Evolutionary conservation across 179 eudicot species (phyloP), one percentile per base, ranked within the genome.

Genomic region (Patellifolia procumbens): DNA sequence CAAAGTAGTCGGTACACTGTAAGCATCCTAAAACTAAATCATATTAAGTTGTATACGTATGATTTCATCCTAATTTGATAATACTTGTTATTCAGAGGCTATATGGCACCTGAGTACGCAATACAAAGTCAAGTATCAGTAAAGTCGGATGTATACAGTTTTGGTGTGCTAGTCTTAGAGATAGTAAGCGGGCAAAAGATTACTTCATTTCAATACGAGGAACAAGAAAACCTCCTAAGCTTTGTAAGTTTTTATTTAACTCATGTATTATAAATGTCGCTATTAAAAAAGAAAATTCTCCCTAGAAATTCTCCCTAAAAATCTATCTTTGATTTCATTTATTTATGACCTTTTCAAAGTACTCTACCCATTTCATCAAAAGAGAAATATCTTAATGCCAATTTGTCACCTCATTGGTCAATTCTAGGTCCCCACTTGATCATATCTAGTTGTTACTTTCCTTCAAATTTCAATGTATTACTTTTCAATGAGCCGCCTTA

Each of bases 151-250:
- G 86, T 84, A 24, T 84, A 74, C 59, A 84, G 87, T 75, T 87
- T 83, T 71, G 90, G 90, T 35, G 87, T 85, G 31, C 75, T 85
- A 11, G 62, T 87, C 31, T 68, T 87, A 10, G 88, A 87, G 76
- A 87, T 83, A 22, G 51, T 87, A 15, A 81, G 84, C 31, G 90
- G 90, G 24, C 79, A 80, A 66, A 81, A 37, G 67, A 87, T 81
- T 45, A 82, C 64, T 19, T 42, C 60, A 13, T 55, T 77, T 62
- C n/a, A 3, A 29, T 39, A 58, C 5, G 80, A 67, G 28, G 88
- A 85, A 12, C 37, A 70, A 5, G 88, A 82, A 55, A 78, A 82
- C 70, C 88, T 85, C n/a, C 80, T 83, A 56, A 81, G 72, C 75
- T 75, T 72, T 78, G 90, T 87, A 76, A 85, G 87, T 76, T 35